Evolutionary conservation across 2,329 filamentous ascomycete species (phyloP), one percentile per base, ranked within the genome.

Genomic region (Albifimbria verrucaria): DNA sequence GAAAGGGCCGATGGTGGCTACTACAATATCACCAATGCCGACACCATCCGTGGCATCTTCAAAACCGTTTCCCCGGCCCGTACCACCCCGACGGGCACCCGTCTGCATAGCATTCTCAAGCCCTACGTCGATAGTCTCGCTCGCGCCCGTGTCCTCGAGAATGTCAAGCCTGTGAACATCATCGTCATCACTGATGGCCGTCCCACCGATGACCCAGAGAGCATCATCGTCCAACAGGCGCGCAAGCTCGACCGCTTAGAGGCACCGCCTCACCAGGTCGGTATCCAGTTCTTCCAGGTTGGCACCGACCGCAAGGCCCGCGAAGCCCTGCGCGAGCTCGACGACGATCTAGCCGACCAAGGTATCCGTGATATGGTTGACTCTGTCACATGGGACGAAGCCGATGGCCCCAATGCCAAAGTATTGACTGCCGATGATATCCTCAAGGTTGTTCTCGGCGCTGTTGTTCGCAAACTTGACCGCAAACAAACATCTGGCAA

Each of bases 231-330:
- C 41, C 68, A 72, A 3, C 77, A 82, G 1, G 93, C 92, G 0
- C 79, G 79, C 68, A 85, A 83, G 64, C 81, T 97, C 26, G 88
- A 94, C 63, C 71, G 71, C 49, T 68, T 88, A 7, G 79, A 86
- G 9, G 91, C 91, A 0, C 84, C 87, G 4, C 79, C 86, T 1
- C 89, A 89, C 77, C 94, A 97, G 73, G 77, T 97, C 9, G 93
- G 93, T 28, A 84, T 97, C 52, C 93, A 97, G 69, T 97, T 97
- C 75, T 96, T 97, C 77, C 93, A 97, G 72, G 89, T 97, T 44
- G 93, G 94, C 52, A 79, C 82, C 48, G 90, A 96, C 60, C 65
- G 72, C 1, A 74, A 70, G 1, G 93, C 92, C 0, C 77, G 78
- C 2, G 71, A 77, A 59, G 84, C 87, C 52, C 76, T 97, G 39